Percentiles rank a stretch among this genome's conserved stretches.
phyloP scores from a whole-genome alignment of 164 flowering plant genomes.

The Umbellularia californica region DNA sequence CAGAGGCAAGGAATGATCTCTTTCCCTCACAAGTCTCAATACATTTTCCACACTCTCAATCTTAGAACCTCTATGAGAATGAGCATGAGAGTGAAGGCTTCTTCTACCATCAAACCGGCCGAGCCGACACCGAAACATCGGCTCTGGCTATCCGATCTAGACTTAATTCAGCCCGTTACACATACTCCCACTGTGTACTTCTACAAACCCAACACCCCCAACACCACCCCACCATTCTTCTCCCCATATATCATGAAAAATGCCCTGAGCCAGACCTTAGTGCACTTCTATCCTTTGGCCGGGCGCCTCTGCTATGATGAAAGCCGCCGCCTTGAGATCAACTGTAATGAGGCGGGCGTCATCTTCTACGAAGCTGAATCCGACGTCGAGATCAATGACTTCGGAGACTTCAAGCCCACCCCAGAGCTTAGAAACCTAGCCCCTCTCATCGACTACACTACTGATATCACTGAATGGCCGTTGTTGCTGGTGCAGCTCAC shows the following conservation, averaged over 20 bases:
- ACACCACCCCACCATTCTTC: not conserved
- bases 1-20: too few relatives aligned
- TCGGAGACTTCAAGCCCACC: conserved; percentile 26
- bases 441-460: conserved; percentile 31
- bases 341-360: conserved; percentile 42
- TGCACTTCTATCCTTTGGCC: conserved; percentile 39
- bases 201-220: conserved; percentile 13
- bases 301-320: conserved; percentile 33
- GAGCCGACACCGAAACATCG: conserved; percentile 8
- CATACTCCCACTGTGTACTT: conserved; percentile 20
- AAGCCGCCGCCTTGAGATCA: conserved; percentile 36
- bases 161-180: conserved; percentile 3
- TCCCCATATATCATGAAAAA: conserved; percentile 17
- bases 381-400: conserved; percentile 20
- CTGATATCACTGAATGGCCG: not conserved
- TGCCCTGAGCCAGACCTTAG: conserved; percentile 27
- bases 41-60: too few relatives aligned
- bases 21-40: too few relatives aligned
- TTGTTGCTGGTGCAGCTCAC: conserved; percentile 30
- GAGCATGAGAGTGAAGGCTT: not conserved
- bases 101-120: conserved; percentile 13
- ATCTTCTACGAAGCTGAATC: conserved; percentile 36
- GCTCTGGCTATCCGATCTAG: conserved; percentile 10
- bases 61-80: too few relatives aligned
- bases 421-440: conserved; percentile 19